Conservation (phyloP, 140 eudicot species). For the Bidens hawaiensis region DNA sequence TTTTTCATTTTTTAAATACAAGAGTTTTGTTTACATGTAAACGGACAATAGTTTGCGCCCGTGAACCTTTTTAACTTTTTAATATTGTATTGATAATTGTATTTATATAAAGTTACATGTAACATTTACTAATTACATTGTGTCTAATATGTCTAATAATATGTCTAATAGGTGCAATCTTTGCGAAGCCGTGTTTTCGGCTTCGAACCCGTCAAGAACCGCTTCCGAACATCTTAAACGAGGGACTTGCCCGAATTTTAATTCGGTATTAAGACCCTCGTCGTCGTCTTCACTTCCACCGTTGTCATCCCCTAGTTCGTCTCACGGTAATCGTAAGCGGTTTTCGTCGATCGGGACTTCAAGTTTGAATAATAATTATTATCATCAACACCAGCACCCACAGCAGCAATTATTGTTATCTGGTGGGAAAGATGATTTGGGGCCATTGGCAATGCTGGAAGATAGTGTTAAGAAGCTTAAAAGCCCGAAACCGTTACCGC, state of each 20-base stretch:
- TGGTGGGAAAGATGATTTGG: slow-evolving; percentile 78
- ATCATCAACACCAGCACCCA: background rate
- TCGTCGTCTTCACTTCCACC: slow-evolving; percentile 48
- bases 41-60: no score
- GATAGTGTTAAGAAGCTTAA: slow-evolving; percentile 85
- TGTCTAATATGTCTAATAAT: no score
- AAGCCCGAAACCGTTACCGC: slow-evolving; percentile 54
- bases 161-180: slow-evolving; percentile 60
- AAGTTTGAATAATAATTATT: slow-evolving; percentile 13
- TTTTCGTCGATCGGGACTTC: slow-evolving; percentile 16
- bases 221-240: slow-evolving; percentile 89
- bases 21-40: no score
- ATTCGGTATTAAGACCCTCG: slow-evolving; percentile 42
- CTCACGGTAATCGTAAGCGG: slow-evolving; percentile 36
- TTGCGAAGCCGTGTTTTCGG: slow-evolving; percentile 69
- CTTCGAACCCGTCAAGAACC: slow-evolving; percentile 89
- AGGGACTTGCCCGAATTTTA: slow-evolving; percentile 81
- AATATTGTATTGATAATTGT: no score
- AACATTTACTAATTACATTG: no score
- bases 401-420: slow-evolving; percentile 45
- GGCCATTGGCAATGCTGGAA: slow-evolving; percentile 70
- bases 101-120: no score
- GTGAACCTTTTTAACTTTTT: no score
- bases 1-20: no score
- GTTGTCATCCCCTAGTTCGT: slow-evolving; percentile 44